These are phyloP conservation scores for Gonapodya prolifera DNA, from an alignment of 192 early-diverging fungal species.

Conservation along the genomic window DNA sequence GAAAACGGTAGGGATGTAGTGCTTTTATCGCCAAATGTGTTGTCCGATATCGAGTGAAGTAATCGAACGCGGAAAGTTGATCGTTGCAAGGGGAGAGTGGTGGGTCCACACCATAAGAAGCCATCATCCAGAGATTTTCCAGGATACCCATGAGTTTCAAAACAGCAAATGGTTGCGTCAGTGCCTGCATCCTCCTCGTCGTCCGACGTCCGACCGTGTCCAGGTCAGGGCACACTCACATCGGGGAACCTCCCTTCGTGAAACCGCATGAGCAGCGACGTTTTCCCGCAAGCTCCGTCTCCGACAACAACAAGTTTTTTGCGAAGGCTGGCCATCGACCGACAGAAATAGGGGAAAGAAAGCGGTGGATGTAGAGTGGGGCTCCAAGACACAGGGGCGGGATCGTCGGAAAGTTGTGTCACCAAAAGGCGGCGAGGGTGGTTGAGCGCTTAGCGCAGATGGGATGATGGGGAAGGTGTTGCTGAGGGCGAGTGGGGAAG, in stretches of 20 bases:
- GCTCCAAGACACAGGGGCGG: no score
- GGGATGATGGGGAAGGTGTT: no score
- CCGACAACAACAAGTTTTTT: slow-evolving; percentile 73
- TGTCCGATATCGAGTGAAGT: neutral
- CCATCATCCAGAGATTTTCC: neutral
- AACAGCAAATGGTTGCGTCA: neutral
- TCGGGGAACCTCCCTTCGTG: slow-evolving; percentile 74
- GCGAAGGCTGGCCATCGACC: slow-evolving; percentile 18
- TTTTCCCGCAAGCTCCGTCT: slow-evolving; percentile 72
- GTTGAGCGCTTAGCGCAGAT: no score
- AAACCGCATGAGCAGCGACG: slow-evolving; percentile 66
- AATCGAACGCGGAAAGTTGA: neutral
- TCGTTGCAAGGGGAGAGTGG: neutral
- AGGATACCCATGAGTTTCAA: neutral
- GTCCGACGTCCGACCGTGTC: neutral
- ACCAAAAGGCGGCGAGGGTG: no score
- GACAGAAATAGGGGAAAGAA: no score
- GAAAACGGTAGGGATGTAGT: slow-evolving; percentile 67
- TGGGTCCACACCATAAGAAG: neutral
- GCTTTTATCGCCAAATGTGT: slow-evolving; percentile 26
- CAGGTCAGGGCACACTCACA: slow-evolving; percentile 33
- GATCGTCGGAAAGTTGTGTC: no score
- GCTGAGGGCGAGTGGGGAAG: no score
- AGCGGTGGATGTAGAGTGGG: no score
- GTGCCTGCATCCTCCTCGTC: neutral